These are phyloP conservation scores for Diplodia intermedia DNA, from an alignment of 2,329 filamentous ascomycete genomes.

Conservation along the genomic window DNA sequence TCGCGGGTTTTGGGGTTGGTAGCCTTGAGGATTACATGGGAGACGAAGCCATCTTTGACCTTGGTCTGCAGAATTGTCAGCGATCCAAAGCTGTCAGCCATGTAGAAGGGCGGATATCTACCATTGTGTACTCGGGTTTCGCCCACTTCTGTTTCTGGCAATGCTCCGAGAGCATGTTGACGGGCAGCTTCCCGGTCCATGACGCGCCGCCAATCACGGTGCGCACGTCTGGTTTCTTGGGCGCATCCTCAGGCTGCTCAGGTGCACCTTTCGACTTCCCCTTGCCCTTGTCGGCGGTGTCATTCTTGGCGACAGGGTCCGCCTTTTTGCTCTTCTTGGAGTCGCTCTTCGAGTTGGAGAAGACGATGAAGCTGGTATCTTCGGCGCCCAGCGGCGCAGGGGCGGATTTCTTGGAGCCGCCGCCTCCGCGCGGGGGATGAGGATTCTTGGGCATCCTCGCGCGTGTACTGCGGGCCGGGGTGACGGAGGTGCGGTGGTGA, in stretches of 20 bases:
- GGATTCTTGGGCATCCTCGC: conserved; percentile 58
- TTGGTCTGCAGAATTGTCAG: conserved; percentile 59
- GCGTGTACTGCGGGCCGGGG: not conserved
- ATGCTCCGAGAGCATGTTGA: conserved; percentile 91
- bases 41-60: conserved; percentile 75
- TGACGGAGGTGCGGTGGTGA: conserved; percentile 23
- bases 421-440: conserved; percentile 53
- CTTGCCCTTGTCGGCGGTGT: conserved; percentile 41
- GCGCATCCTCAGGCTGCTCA: conserved; percentile 47
- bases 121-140: conserved; percentile 87
- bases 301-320: conserved; percentile 33
- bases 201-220: conserved; percentile 92
- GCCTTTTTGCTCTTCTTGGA: conserved; percentile 50
- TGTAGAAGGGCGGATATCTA: conserved; percentile 46
- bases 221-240: conserved; percentile 67
- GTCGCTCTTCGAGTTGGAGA: conserved; percentile 53
- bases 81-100: not conserved
- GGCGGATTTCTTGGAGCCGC: conserved; percentile 47
- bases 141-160: conserved; percentile 97
- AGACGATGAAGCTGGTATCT: conserved; percentile 58
- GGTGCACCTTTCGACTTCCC: conserved; percentile 45
- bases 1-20: conserved; percentile 84
- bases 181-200: conserved; percentile 96
- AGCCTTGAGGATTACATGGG: conserved; percentile 77
- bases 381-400: conserved; percentile 42